A percentile compares a stretch with the other conserved stretches of the same genome.
Evolutionary conservation across 441 rosid genomes (phyloP).

Genomic region (Biscutella auriculata): DNA sequence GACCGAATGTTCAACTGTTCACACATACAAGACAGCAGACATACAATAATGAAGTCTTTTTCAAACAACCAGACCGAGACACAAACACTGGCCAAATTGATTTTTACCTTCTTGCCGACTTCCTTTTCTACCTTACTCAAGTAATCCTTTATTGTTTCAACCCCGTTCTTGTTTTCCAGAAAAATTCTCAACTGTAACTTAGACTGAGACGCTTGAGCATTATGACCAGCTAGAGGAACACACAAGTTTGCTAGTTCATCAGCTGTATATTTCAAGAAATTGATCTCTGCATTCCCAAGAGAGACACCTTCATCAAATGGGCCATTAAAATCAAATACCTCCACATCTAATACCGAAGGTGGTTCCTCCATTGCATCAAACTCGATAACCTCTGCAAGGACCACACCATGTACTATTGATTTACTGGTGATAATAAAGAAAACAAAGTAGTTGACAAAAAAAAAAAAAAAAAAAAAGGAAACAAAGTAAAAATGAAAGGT

Average conservation of each 20-base stretch:
- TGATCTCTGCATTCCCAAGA: conserved; percentile 77
- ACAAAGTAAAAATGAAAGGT: too few species aligned
- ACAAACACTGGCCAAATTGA: background rate
- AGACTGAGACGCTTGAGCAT: conserved; percentile 66
- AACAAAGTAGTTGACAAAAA: too few species aligned
- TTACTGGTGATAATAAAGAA: too few species aligned
- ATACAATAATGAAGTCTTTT: background rate
- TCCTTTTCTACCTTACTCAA: conserved; percentile 77
- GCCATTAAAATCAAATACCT: conserved; percentile 82
- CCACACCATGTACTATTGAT: too few species aligned
- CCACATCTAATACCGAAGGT: conserved; percentile 76
- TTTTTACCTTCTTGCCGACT: conserved; percentile 78
- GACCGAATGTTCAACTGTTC: conserved; percentile 64
- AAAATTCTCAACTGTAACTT: conserved; percentile 68
- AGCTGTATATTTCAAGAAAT: conserved; percentile 61
- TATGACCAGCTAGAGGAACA: conserved; percentile 66
- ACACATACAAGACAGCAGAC: background rate
- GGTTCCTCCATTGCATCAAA: conserved; percentile 94
- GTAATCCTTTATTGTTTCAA: conserved; percentile 59
- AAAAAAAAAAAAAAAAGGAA: too few species aligned
- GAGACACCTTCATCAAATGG: conserved; percentile 82
- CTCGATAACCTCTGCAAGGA: conserved; percentile 64
- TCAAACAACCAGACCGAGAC: background rate
- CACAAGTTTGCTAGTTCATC: conserved; percentile 65
- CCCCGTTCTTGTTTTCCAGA: conserved; percentile 67